Conservation (phyloP, 2,329 filamentous ascomycete genomes). For the Elsinoe fawcettii region DNA sequence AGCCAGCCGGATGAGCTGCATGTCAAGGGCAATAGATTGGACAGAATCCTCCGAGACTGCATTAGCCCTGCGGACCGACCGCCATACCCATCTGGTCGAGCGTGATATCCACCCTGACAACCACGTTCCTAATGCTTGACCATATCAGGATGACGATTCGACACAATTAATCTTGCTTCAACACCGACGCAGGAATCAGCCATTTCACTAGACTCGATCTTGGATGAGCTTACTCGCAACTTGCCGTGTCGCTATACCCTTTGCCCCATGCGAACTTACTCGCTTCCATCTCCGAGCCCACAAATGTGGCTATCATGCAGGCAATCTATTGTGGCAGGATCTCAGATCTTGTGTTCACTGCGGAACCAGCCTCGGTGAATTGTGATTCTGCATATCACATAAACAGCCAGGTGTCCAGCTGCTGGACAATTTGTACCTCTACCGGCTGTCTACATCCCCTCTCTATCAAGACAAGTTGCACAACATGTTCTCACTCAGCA, state of each 20-base stretch:
- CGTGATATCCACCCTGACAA: neutral
- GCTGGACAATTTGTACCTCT: neutral
- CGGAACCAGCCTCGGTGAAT: neutral
- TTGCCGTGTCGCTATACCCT: neutral
- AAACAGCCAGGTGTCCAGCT: neutral
- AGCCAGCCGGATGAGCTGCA: neutral
- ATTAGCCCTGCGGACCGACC: neutral
- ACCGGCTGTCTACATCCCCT: neutral
- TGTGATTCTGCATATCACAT: neutral
- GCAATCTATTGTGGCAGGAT: neutral
- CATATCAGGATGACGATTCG: slow-evolving; percentile 2
- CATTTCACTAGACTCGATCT: neutral
- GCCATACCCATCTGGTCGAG: neutral
- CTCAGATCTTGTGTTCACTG: slow-evolving; percentile 3
- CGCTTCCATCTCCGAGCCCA: neutral
- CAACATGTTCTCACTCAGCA: neutral
- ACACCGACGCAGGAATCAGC: neutral
- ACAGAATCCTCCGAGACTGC: slow-evolving; percentile 5
- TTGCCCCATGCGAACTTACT: neutral
- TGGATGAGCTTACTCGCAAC: neutral
- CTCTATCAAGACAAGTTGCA: neutral
- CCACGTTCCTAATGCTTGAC: neutral
- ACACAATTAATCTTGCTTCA: neutral
- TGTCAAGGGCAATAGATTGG: neutral
- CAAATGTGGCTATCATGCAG: slow-evolving; percentile 6